Base-by-base conservation (phyloP, 805 yeast genomes). In the Ogataea naganishii region DNA sequence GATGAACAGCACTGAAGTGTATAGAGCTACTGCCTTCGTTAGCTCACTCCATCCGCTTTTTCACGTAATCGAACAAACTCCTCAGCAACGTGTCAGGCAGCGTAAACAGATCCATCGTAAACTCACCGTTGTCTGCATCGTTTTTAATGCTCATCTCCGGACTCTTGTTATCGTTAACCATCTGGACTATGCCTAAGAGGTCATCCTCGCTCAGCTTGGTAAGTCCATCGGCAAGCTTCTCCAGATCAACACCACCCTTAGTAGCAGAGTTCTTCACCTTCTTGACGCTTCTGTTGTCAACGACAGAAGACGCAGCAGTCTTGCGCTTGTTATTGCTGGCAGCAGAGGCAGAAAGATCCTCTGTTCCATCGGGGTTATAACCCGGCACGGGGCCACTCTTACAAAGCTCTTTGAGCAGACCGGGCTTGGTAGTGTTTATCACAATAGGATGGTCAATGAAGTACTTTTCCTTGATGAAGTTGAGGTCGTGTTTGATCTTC, bases 61-160 rank as follows among this genome's bases (percentile, higher is more conserved):
- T 78, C 24, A 89, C 95, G 53, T 81, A 88, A 41, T 89, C 97
- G 94, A 94, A 86, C 57, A 89, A 68, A 66, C 94, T 82, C 63
- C 83, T 85, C 52, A 92, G 69, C 52, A 92, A 64, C 24, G 81
- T 75, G 52, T 89, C 96, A 14, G 97, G 97, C 42, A 89, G 65
- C 17, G 96, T 88, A 57, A 75, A 88, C 44, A 89, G 69, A 60
- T 89, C 98, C 83, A 89, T 84, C 32, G 94, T 85, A 56, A 92
- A 89, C 62, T 92, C 97, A 31, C 98, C 98, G 46, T 84, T 89
- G 38, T 89, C 97, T 29, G 84, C 86, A 48, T 89, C 95, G 55
- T 92, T 89, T 53, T 88, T 88, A 45, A 89, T 80, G 58, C 81
- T 86, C 95, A 89, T 89, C 28, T 89, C 97, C 26, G 84, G 75